Evolutionary conservation across 108 stramenopile genomes (phyloP).

Genomic region (Skeletonema potamos): DNA sequence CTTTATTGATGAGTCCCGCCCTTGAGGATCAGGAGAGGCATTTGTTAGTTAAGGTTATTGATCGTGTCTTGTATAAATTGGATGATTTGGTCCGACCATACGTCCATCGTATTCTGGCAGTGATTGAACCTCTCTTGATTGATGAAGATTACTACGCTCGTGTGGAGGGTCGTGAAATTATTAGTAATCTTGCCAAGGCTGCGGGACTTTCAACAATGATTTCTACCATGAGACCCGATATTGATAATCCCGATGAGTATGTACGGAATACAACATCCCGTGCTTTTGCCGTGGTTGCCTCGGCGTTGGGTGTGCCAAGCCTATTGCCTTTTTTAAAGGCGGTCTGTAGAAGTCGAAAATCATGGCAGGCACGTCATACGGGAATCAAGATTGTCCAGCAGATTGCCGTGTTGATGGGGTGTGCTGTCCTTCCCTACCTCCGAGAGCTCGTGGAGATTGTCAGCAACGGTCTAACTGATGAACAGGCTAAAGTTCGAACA

Average conservation of each 20-base stretch:
- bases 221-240: constrained; percentile 99
- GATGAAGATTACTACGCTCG: constrained; percentile 99
- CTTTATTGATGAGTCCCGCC: constrained; percentile 96
- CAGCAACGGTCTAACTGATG: constrained; percentile 94
- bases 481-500: constrained; percentile 96
- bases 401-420: constrained; percentile 98
- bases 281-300: constrained; percentile 98
- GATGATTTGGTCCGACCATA: constrained; percentile 96
- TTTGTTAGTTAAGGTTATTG: constrained; percentile 98
- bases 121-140: constrained; percentile 97
- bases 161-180: constrained; percentile 98
- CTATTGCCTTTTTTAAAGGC: constrained; percentile 99
- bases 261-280: constrained; percentile 97
- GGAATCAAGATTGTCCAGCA: constrained; percentile 99
- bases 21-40: constrained; percentile 99
- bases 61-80: constrained; percentile 96
- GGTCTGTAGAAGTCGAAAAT: constrained; percentile 95
- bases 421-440: constrained; percentile 96
- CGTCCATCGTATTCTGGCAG: constrained; percentile 96
- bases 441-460: constrained; percentile 95
- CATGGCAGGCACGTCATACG: constrained; percentile 99
- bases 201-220: constrained; percentile 99
- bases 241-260: constrained; percentile 98
- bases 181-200: constrained; percentile 98
- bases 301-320: constrained; percentile 95